Percentiles rank a stretch among this genome's conserved stretches.
phyloP scores from a whole-genome alignment of 2,329 filamentous ascomycete species.

The Pseudophaeomoniella oleicola region DNA sequence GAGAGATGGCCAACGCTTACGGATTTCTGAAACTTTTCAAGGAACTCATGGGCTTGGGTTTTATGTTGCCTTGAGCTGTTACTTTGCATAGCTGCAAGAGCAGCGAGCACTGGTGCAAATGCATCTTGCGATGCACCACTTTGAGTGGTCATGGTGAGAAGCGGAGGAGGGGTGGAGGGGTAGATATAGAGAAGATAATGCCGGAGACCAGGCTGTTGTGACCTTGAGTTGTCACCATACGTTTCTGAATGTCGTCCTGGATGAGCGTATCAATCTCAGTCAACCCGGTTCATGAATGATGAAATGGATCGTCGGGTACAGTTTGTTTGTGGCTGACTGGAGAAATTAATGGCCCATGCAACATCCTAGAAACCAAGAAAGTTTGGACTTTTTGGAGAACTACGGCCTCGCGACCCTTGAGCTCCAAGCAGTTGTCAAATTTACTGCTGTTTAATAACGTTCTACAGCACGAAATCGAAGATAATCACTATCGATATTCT shows the following conservation, averaged over 20 bases:
- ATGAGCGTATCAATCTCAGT: too few relatives aligned
- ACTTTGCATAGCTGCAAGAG: conserved; percentile 79
- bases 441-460: too few relatives aligned
- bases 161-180: conserved; percentile 6
- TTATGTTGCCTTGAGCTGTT: conserved; percentile 70
- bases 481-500: too few relatives aligned
- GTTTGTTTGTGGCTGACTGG: too few relatives aligned
- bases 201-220: not conserved
- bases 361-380: not conserved
- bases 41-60: conserved; percentile 76
- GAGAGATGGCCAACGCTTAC: conserved; percentile 38
- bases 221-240: not conserved
- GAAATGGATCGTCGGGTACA: too few relatives aligned
- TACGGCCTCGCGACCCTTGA: too few relatives aligned
- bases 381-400: not conserved
- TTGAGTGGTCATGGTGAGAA: conserved; percentile 51
- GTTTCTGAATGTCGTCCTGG: too few relatives aligned
- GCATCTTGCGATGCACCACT: conserved; percentile 47
- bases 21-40: conserved; percentile 96
- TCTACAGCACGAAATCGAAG: too few relatives aligned
- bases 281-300: too few relatives aligned
- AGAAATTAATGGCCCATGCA: not conserved
- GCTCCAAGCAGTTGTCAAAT: too few relatives aligned
- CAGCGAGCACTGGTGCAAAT: conserved; percentile 74
- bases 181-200: conserved; percentile 1